phyloP scores from a whole-genome alignment of 2,329 filamentous ascomycete species.

The Aspergillus fumigatiaffinis region DNA sequence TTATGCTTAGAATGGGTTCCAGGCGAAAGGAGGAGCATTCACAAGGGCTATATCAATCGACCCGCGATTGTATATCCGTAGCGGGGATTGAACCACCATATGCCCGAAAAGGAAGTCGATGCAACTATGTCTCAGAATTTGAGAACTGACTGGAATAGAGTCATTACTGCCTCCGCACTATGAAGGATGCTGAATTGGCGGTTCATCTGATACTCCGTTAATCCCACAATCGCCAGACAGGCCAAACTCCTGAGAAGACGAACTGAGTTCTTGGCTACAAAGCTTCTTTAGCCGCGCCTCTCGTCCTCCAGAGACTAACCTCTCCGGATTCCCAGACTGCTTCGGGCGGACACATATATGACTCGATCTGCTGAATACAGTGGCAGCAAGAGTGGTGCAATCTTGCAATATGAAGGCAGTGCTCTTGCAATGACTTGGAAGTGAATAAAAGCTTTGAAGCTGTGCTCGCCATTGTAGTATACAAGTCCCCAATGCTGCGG shows the following conservation, averaged over 20 bases:
- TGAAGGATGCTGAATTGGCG: too few species aligned
- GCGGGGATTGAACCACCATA: neutral
- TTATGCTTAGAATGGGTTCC: neutral
- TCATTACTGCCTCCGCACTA: too few species aligned
- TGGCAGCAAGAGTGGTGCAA: conserved; percentile 2
- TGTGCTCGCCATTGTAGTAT: conserved; percentile 48
- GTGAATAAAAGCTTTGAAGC: conserved; percentile 41
- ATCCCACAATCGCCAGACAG: neutral
- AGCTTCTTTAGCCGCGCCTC: neutral
- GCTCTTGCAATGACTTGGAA: conserved; percentile 20
- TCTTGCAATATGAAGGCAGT: conserved; percentile 1
- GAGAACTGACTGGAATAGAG: too few species aligned
- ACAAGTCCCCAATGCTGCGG: conserved; percentile 47
- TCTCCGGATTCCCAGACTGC: conserved; percentile 5
- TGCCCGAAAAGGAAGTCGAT: neutral
- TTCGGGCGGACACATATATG: conserved; percentile 6
- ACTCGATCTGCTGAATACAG: conserved; percentile 5
- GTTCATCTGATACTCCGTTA: neutral
- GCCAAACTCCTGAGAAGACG: neutral
- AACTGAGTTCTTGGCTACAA: conserved; percentile 1
- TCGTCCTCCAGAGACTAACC: conserved; percentile 10
- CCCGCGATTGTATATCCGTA: neutral
- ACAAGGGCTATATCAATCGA: neutral
- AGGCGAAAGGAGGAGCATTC: neutral
- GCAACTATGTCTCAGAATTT: neutral